Evolutionary conservation across 129 eudicot species (phyloP).

Genomic region (Lonicera japonica): DNA sequence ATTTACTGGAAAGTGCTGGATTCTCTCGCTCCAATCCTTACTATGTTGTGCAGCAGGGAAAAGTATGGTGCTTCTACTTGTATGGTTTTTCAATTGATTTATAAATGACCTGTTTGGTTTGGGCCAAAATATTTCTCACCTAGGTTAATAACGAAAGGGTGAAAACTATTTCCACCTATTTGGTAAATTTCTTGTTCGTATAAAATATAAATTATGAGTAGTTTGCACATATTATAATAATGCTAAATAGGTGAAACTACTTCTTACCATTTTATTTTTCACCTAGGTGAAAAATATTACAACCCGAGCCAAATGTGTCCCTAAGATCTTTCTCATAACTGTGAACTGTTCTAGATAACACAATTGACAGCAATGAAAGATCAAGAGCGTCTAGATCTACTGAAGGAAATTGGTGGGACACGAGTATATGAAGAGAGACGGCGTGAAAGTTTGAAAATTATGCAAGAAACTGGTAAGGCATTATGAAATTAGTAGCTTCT

Average conservation of each 20-base stretch:
- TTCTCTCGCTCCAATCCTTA: slow-evolving; percentile 99
- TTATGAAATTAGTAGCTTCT: slow-evolving; percentile 15
- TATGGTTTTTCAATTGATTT: slow-evolving; percentile 7
- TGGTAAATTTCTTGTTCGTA: too few species aligned
- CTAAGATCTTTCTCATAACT: slow-evolving; percentile 6
- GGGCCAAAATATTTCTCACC: too few species aligned
- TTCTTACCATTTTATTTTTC: too few species aligned
- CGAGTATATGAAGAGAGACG: slow-evolving; percentile 96
- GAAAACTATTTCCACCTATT: too few species aligned
- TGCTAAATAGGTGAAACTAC: too few species aligned
- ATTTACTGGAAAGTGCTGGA: slow-evolving; percentile 97
- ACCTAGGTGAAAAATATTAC: too few species aligned
- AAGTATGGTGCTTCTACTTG: slow-evolving; percentile 36
- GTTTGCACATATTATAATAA: too few species aligned
- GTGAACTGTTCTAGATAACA: slow-evolving; percentile 52
- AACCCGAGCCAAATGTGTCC: too few species aligned
- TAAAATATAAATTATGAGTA: too few species aligned
- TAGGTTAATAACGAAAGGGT: too few species aligned
- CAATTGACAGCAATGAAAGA: slow-evolving; percentile 94
- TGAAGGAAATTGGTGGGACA: slow-evolving; percentile 97
- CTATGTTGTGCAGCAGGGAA: slow-evolving; percentile 98
- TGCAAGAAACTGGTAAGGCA: slow-evolving; percentile 95
- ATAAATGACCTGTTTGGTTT: too few species aligned
- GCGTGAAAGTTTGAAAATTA: slow-evolving; percentile 94
- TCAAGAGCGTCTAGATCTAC: slow-evolving; percentile 82